Evolutionary conservation across 2,329 filamentous ascomycete species (phyloP), one percentile per base, ranked within the genome.

Genomic region (Lachnellula suecica): DNA sequence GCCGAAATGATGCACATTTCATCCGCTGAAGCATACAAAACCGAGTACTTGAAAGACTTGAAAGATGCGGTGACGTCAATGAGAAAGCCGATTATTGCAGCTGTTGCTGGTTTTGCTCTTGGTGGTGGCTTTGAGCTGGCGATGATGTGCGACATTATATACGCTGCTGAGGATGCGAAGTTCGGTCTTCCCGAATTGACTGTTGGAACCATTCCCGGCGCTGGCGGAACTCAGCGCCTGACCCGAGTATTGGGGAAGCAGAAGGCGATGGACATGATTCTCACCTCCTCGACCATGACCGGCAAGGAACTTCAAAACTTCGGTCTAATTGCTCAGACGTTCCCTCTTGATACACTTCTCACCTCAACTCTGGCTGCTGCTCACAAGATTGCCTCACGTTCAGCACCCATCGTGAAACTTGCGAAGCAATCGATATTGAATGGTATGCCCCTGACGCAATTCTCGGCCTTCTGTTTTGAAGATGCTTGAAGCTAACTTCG

Each of bases 61-160:
- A 67, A 66, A 25, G 58, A 66, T 44, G 70, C 65, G 15, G 66
- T 74, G 44, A 64, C 63, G 20, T 53, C 54, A n/a, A 67, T 73
- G 56, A 65, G 66, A 25, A 79, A 79, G 60, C 77, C 77, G 2
- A 59, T 78, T 43, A 68, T 80, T 50, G 76, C 76, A 9, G 75
- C 75, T 19, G 75, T 79, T 20, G 71, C 76, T 57, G 77, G 77
- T 44, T 71, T 74, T 63, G 77, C 77, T 57, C 70, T 79, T 25
- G 76, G 76, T 25, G 76, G 77, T 13, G 77, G 77, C 4, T 79
- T 77, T 48, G 77, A 79, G 52, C 62, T 79, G 38, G 75, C 75
- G 4, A 66, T 79, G 25, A 69, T 71, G 69, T 58, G 58, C 37
- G 71, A 73, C 56, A 68, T 73, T 35, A 71, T 73, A 29, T 66